These are phyloP conservation scores for Alternaria consortialis DNA, from an alignment of 2,329 filamentous ascomycete species.

Conservation along the genomic window DNA sequence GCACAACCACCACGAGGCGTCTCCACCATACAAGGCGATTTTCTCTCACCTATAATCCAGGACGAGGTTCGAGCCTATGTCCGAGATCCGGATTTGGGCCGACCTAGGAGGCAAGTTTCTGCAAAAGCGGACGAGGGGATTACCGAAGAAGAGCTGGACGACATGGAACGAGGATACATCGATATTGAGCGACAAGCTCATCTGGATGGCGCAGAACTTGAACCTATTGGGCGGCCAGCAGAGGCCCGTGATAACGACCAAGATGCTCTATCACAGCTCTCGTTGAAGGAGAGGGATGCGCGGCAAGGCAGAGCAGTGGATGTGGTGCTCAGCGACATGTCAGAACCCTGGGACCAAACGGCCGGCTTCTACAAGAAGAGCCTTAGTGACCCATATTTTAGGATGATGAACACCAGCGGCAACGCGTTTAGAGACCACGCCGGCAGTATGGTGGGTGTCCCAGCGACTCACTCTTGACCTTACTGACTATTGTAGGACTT, in stretches of 20 bases:
- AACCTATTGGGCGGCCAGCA: constrained; percentile 24
- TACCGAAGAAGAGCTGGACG: constrained; percentile 53
- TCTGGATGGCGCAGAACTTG: constrained; percentile 38
- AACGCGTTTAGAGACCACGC: constrained; percentile 86
- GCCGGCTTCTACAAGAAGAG: constrained; percentile 82
- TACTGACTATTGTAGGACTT: constrained; percentile 72
- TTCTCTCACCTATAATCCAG: constrained; percentile 78
- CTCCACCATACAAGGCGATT: constrained; percentile 95
- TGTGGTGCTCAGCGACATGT: constrained; percentile 98
- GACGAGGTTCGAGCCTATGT: constrained; percentile 80
- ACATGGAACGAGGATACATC: constrained; percentile 67
- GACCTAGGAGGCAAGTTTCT: constrained; percentile 52
- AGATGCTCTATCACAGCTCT: constrained; percentile 36
- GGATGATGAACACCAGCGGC: constrained; percentile 99
- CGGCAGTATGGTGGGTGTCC: constrained; percentile 84
- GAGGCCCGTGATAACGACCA: constrained; percentile 32
- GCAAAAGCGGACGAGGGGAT: constrained; percentile 37
- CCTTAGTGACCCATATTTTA: constrained; percentile 93
- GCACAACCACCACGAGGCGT: constrained; percentile 89
- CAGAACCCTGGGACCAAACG: constrained; percentile 89
- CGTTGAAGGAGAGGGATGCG: constrained; percentile 47
- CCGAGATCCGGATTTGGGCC: constrained; percentile 67
- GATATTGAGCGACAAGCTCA: constrained; percentile 67
- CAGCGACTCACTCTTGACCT: not conserved
- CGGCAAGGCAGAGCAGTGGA: constrained; percentile 73